Evolutionary conservation across 2,329 filamentous ascomycete genomes (phyloP), one percentile per base, ranked within the genome.

Genomic region (Pezicula radicicola): DNA sequence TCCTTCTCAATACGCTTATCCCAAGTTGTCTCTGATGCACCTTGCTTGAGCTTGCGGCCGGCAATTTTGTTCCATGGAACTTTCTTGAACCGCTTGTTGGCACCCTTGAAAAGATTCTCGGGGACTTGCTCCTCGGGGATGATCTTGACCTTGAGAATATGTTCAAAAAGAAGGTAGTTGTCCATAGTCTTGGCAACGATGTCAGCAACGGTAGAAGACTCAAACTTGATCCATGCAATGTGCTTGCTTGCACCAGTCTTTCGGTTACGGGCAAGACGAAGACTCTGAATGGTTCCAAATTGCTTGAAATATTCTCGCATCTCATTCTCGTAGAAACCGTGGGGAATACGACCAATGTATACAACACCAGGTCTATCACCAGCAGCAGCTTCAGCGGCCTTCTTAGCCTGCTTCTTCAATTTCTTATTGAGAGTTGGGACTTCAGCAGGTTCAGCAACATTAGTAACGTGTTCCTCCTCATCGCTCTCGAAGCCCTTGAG

Each of bases 101-200:
- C 90, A 36, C 91, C 91, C 74, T 94, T 91, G 83, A 91, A 97
- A 49, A 97, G 75, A 55, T 90, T 80, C 21, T 85, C 79, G 68
- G 95, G 90, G 41, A 96, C 76, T 66, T 92, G 85, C 55, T 89
- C 89, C 52, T 83, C 75, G 4, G 89, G 83, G 4, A 97, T 81
- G 21, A 85, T 75, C 67, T 90, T 89, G 72, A 92, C 93, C 72
- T 95, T 93, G 61, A 99, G 78, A 56, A 97, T 88, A 69, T 97
- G 93, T 6, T 91, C 90, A 69, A 96, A 97, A 66, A 99, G 80
- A 37, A 97, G 83, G 72, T 99, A 99, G 73, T 92, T 95, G 77
- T 97, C 84, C 94, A 99, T 99, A 19, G 94, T 96, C 74, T 91
- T 89, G 46, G 90, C 87, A 28, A 96, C 93, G 61, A 97, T 91